Evolutionary conservation across 495 filamentous ascomycete species (phyloP), one percentile per base, ranked within the genome.

Genomic region (Evernia prunastri): DNA sequence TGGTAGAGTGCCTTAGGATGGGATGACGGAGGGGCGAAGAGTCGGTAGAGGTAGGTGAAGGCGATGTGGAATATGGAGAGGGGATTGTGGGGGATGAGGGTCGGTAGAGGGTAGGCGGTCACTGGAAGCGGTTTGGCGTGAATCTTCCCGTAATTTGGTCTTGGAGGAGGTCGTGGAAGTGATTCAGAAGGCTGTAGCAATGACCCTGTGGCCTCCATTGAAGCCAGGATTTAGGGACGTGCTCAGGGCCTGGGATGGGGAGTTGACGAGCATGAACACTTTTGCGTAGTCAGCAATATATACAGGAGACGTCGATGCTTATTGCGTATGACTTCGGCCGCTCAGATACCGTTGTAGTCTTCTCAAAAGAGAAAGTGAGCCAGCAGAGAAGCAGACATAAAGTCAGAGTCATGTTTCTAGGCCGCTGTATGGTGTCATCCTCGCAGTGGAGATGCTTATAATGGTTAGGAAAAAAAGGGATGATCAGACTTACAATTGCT

Each of bases 291-390:
- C 40, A 63, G 61, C 53, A 20, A 23, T 8, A 6, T 0, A 15
- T n/a, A 23, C 2, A 23, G 4, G 3, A 33, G 10, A 37, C 0
- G 11, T 13, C 2, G 35, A 27, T 49, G 18, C 23, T 27, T 4
- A 5, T 25, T 23, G 4, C n/a, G 13, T 27, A 25, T 40, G n/a
- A 4, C 9, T n/a, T n/a, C n/a, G 17, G 62, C 77, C 80, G 81
- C 84, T 96, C 92, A 96, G 92, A 96, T 96, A 96, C 92, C 92
- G 92, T 96, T 95, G 92, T 96, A 96, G 92, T 96, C 91, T 88
- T 83, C 73, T 72, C 68, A 65, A 75, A 73, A 73, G 75, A 64
- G 70, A 71, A 69, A 67, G 25, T 76, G 77, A 79, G 80, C 84
- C 78, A 81, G 82, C 91, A 96, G 80, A 71, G 88, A 83, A 79